phyloP scores from a whole-genome alignment of 2,329 filamentous ascomycete genomes.

The Ilyonectria robusta region DNA sequence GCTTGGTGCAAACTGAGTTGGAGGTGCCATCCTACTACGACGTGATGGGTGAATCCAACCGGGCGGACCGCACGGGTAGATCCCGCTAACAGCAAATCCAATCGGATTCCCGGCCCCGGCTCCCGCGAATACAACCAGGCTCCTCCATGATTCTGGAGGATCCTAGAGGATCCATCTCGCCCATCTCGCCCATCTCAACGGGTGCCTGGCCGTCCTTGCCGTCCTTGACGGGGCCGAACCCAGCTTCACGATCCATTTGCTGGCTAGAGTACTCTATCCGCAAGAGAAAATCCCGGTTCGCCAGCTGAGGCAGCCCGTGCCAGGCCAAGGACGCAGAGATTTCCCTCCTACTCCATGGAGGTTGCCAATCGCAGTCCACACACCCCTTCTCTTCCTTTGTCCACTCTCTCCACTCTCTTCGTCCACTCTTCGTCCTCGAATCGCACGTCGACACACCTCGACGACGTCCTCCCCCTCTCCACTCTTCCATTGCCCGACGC shows the following conservation, averaged over 20 bases:
- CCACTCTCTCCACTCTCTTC: background rate
- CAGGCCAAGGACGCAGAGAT: slow-evolving; percentile 11
- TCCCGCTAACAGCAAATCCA: slow-evolving; percentile 28
- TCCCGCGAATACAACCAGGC: slow-evolving; percentile 18
- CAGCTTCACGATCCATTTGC: slow-evolving; percentile 1
- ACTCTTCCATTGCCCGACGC: slow-evolving; percentile 7
- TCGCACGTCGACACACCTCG: slow-evolving; percentile 24
- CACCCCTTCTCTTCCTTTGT: background rate
- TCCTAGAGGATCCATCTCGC: background rate
- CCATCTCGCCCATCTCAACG: slow-evolving; percentile 14
- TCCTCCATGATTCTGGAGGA: slow-evolving; percentile 8
- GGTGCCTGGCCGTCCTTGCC: slow-evolving; percentile 14
- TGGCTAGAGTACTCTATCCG: background rate
- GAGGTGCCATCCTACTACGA: slow-evolving; percentile 5
- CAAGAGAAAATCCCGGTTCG: slow-evolving; percentile 26
- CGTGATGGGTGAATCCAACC: slow-evolving; percentile 11
- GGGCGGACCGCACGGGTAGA: slow-evolving; percentile 32
- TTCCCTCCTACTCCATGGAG: background rate
- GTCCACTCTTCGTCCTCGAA: slow-evolving; percentile 14
- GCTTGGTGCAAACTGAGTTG: slow-evolving; percentile 1
- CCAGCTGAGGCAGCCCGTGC: slow-evolving; percentile 15
- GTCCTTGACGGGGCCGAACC: slow-evolving; percentile 2
- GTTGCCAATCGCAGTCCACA: background rate
- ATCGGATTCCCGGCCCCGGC: slow-evolving; percentile 23
- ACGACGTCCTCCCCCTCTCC: background rate